Evolutionary conservation across 106 monocot genomes (phyloP).

Genomic region (Acorus calamus): DNA sequence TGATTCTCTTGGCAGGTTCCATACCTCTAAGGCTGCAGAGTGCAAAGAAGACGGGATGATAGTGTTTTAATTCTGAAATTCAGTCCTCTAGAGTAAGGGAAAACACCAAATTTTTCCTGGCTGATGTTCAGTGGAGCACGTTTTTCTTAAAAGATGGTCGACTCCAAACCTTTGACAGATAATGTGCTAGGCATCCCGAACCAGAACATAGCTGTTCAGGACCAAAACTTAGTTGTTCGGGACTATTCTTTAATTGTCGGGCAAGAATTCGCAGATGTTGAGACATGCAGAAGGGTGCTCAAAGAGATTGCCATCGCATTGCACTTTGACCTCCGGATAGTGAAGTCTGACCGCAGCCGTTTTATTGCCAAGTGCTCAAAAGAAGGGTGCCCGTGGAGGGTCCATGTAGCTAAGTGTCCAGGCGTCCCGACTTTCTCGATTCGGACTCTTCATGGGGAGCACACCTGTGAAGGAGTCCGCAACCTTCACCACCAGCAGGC

Average conservation of each 20-base stretch:
- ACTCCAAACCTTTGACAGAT: no score
- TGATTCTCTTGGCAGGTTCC: no score
- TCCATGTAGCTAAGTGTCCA: slow-evolving; percentile 91
- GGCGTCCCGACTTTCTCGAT: slow-evolving; percentile 82
- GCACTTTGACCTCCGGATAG: slow-evolving; percentile 92
- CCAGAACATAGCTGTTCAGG: slow-evolving; percentile 2
- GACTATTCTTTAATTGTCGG: slow-evolving; percentile 59
- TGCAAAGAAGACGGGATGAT: no score
- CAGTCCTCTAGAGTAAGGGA: no score
- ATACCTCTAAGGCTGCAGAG: no score
- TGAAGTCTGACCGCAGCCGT: slow-evolving; percentile 90
- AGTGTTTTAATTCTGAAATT: no score
- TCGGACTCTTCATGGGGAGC: slow-evolving; percentile 78
- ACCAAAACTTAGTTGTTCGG: slow-evolving; percentile 20
- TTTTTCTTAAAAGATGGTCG: no score
- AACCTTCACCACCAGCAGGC: slow-evolving; percentile 94
- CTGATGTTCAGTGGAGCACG: no score
- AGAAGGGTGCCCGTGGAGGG: slow-evolving; percentile 92
- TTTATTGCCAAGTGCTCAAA: slow-evolving; percentile 94
- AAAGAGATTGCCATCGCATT: slow-evolving; percentile 90
- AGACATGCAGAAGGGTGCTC: slow-evolving; percentile 63
- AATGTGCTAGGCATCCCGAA: no score
- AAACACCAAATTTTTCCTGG: no score
- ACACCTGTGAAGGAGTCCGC: slow-evolving; percentile 82
- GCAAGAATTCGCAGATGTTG: slow-evolving; percentile 83